These are phyloP conservation scores for Lecanicillium sp. DNA, from an alignment of 2,329 filamentous ascomycete species.

Conservation along the genomic window DNA sequence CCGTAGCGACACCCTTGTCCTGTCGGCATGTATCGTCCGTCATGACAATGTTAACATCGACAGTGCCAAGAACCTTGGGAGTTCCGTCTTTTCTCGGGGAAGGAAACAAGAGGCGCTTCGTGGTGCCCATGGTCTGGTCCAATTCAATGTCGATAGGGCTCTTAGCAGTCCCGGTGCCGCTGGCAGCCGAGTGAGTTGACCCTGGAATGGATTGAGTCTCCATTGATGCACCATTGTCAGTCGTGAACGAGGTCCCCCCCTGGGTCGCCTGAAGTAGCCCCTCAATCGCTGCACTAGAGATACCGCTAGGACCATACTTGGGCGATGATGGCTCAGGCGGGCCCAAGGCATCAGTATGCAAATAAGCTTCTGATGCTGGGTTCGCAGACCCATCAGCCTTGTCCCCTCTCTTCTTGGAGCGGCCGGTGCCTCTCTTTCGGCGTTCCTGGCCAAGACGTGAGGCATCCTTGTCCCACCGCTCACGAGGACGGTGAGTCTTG, in stretches of 20 bases:
- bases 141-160: slow-evolving; percentile 51
- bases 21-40: slow-evolving; percentile 32
- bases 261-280: background rate
- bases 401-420: slow-evolving; percentile 42
- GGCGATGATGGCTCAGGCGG: slow-evolving; percentile 37
- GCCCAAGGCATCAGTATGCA: slow-evolving; percentile 47
- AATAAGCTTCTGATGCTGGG: slow-evolving; percentile 48
- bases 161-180: slow-evolving; percentile 51
- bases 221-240: slow-evolving; percentile 14
- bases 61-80: slow-evolving; percentile 55
- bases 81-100: slow-evolving; percentile 63
- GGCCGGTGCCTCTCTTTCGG: slow-evolving; percentile 41
- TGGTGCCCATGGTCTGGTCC: slow-evolving; percentile 45
- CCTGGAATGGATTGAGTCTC: slow-evolving; percentile 26
- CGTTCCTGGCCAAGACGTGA: slow-evolving; percentile 46
- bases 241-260: slow-evolving; percentile 17
- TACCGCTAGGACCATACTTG: slow-evolving; percentile 17
- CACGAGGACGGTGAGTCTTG: slow-evolving; percentile 72
- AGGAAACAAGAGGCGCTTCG: slow-evolving; percentile 68
- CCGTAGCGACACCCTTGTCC: slow-evolving; percentile 28
- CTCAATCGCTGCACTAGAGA: background rate
- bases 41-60: slow-evolving; percentile 47
- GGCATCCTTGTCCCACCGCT: slow-evolving; percentile 70
- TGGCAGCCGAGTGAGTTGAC: slow-evolving; percentile 50
- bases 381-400: slow-evolving; percentile 42